Evolutionary conservation across 78 protist species (phyloP).

Genomic region (Goniomonas avonlea): DNA sequence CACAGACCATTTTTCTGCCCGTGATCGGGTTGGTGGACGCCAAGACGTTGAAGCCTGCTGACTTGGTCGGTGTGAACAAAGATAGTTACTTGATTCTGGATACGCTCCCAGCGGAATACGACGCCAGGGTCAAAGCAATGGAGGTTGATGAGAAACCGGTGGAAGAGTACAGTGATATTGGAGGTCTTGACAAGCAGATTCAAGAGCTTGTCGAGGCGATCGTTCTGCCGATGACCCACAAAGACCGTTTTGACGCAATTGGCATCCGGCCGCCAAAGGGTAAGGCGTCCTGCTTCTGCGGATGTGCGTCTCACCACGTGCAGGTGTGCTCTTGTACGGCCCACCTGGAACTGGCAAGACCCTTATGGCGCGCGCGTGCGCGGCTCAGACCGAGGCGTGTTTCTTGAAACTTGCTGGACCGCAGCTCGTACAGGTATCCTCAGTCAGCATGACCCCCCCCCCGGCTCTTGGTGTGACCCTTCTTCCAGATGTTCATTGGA

Average conservation of each 20-base stretch:
- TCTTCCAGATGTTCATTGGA: conserved; percentile 93
- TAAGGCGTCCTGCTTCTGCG: too few species aligned
- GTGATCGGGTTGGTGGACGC: conserved; percentile 94
- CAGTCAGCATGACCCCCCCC: background rate
- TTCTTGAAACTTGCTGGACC: conserved; percentile 98
- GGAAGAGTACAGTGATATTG: conserved; percentile 92
- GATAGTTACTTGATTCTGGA: conserved; percentile 93
- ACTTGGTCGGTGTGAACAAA: conserved; percentile 98
- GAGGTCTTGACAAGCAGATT: conserved; percentile 98
- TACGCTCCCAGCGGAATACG: conserved; percentile 91
- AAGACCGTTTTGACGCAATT: conserved; percentile 77
- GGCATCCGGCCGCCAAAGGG: conserved; percentile 92
- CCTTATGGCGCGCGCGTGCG: conserved; percentile 97
- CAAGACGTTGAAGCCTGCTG: conserved; percentile 87
- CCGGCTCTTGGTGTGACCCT: background rate
- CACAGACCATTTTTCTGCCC: conserved; percentile 93
- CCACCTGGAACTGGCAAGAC: conserved; percentile 97
- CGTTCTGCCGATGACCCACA: conserved; percentile 92
- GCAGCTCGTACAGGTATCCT: conserved; percentile 80
- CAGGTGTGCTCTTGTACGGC: conserved; percentile 84
- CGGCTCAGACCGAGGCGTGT: conserved; percentile 91
- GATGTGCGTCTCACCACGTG: conserved; percentile 16
- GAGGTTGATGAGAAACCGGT: conserved; percentile 97
- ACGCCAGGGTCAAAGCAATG: conserved; percentile 74
- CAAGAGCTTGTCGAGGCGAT: conserved; percentile 92